Percentiles rank a stretch among this genome's conserved stretches.
These are phyloP conservation scores for Phytophthora cactorum DNA, from an alignment of 352 stramenopile species.

Conservation along the genomic window DNA sequence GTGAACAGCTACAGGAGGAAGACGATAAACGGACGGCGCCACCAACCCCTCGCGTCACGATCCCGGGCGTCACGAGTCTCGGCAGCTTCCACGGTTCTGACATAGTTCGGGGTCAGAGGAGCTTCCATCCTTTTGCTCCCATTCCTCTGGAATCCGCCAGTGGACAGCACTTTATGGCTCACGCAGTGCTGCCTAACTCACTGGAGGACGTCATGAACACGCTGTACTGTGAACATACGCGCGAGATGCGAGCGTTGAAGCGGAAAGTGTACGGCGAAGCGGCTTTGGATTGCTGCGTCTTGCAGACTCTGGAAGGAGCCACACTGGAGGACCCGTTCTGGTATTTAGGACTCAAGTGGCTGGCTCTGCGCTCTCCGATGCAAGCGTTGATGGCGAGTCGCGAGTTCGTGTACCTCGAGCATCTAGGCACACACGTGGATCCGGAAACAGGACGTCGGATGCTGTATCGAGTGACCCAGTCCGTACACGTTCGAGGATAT, in stretches of 20 bases:
- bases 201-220: conserved; percentile 73
- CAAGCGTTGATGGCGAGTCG: conserved; percentile 64
- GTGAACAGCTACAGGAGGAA: conserved; percentile 15
- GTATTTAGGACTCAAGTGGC: conserved; percentile 80
- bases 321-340: conserved; percentile 75
- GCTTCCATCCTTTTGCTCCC: conserved; percentile 22
- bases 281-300: conserved; percentile 66
- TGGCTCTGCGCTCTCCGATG: conserved; percentile 69
- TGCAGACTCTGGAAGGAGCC: conserved; percentile 68
- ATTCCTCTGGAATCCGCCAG: conserved; percentile 35
- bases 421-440: conserved; percentile 67
- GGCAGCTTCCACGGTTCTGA: conserved; percentile 28
- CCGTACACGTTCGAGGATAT: conserved; percentile 62
- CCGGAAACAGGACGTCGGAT: conserved; percentile 49
- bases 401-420: conserved; percentile 77
- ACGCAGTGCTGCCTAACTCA: conserved; percentile 56
- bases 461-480: conserved; percentile 73
- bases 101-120: conserved; percentile 10
- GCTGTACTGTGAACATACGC: conserved; percentile 66
- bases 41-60: conserved; percentile 25
- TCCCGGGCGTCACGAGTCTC: conserved; percentile 33
- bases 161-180: conserved; percentile 69
- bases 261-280: conserved; percentile 53
- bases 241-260: conserved; percentile 50
- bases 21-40: conserved; percentile 27